Evolutionary conservation across 2,329 filamentous ascomycete species (phyloP), one percentile per base, ranked within the genome.

Genomic region (Lasiodiplodia sp.): DNA sequence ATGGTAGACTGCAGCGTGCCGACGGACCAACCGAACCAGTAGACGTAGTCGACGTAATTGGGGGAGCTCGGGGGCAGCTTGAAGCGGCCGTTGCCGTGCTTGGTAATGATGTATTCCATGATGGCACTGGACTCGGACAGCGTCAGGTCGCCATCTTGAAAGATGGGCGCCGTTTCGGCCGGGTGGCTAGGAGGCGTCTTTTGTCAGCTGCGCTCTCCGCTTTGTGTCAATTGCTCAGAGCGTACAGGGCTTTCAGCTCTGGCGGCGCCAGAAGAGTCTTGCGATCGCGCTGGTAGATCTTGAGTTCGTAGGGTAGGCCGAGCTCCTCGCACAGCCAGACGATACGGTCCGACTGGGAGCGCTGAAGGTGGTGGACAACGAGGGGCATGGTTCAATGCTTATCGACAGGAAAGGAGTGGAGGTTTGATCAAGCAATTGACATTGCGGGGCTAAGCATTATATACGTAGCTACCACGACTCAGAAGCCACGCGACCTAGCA

Each of bases 301-400:
- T 79, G 12, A 87, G 76, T 1, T 80, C 73, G 75, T 91, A 91
- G 2, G 80, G 74, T 64, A 91, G 77, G 58, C 78, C 76, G 21
- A 91, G 85, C 76, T 91, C 89, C 76, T 91, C 89, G 75, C 87
- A 87, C 56, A 91, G 84, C 84, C 87, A 91, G 73, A 86, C 79
- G 64, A 91, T 82, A 51, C 89, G 87, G 75, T 91, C 88, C 44
- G 88, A 89, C 75, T 91, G 88, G 12, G 87, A 88, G 75, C 76
- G 66, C 71, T 78, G 78, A 6, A 80, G 76, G 63, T 80, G 78
- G 73, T 80, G 77, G 64, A 80, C 71, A 51, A 75, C 75, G 58
- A 80, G 72, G 25, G 66, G 25, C 66, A 68, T 68, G 51, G 23
- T 53, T 40, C 31, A 14, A 4, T 11, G 3, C 2, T 38, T 8